Base-by-base conservation (phyloP, 116 monocot genomes). In the Cymodocea nodosa region DNA sequence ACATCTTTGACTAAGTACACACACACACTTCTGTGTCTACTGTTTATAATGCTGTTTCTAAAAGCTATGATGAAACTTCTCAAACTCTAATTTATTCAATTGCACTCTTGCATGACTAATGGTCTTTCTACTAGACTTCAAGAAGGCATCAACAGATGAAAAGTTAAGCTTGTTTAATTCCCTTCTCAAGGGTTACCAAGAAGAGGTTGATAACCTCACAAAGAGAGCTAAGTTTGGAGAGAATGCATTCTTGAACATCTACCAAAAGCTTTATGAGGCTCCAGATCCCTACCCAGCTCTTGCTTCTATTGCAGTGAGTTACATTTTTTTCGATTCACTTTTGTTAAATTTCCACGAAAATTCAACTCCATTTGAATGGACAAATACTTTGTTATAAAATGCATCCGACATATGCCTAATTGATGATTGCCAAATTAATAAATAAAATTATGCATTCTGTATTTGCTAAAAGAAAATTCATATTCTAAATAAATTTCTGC, bases 201-300 rank as follows among this genome's bases (percentile, higher is more conserved):
- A 97, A 83, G 97, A 97, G 80, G 97, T 97, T 70, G 97, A 97
- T 80, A 97, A 97, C 74, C 85, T 97, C 37, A 97, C 97, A 6
- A 97, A 97, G 80, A 85, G 97, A 82, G 92, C 97, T 44, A 97
- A 97, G 52, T 97, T 85, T 80, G 97, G 97, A 65, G 97, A 97
- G 82, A 97, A 97, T 90, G 83, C 97, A 66, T 97, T 97, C 74
- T 83, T 97, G 73, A 97, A 91, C 76, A 88, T 97, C 35, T 97
- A 97, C 62, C 97, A 97, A 78, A 97, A 91, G 75, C 79, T 97
- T 76, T 97, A 97, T 86, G 97, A 97, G 81, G 97, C 97, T 61
- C 97, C 97, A 59, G 97, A 97, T 81, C 97, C 97, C 51, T 97
- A 97, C 79, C 85, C 97, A 62, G 80, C 84, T 78, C 86, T 97